Evolutionary conservation across 2,329 filamentous ascomycete genomes (phyloP), one percentile per base, ranked within the genome.

Genomic region (Nemania serpens): DNA sequence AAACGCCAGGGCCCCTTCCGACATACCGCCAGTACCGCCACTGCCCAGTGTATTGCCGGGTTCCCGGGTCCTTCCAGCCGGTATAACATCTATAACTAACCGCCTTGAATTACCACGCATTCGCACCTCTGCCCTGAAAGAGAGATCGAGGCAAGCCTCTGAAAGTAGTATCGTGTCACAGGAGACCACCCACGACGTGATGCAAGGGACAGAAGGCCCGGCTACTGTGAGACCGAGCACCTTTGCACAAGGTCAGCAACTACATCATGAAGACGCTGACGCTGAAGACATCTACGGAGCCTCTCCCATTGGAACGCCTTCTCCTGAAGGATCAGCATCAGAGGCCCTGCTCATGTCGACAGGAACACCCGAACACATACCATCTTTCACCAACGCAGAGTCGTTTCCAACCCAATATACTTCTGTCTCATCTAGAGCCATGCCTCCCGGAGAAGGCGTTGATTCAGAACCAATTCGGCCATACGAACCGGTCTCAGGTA

Each of bases 101-200:
- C 69, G 72, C 7, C 70, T 70, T 17, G 71, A 73, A 41, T 50
- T 75, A 29, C 70, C 73, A 42, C 68, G 70, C 18, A 64, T 75
- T 29, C 69, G 64, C 12, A 75, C 71, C 4, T 68, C 69, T 41
- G 33, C 61, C 12, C 48, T 55, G 18, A 66, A 67, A 29, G 65
- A 61, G 15, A 54, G 45, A 47, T 56, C 61, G 33, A 65, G 56
- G 22, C 68, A 65, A 57, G 61, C 68, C 33, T 71, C 66, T 57
- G 65, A 65, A 29, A 56, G 60, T 45, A 61, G 50, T 55, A 33
- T 43, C 43, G 37, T 64, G 5, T 65, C 59, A 18, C 65, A 59
- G 22, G 64, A 61, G 9, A 46, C 56, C 2, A 18, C 39, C 33
- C 64, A 61, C 51, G 54, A 51, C 41, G 41, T 53, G 15, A 52